A percentile compares a stretch with the other conserved stretches of the same genome.
phyloP scores from a whole-genome alignment of 2,329 filamentous ascomycete species.

The Pseudocercospora ulei region DNA sequence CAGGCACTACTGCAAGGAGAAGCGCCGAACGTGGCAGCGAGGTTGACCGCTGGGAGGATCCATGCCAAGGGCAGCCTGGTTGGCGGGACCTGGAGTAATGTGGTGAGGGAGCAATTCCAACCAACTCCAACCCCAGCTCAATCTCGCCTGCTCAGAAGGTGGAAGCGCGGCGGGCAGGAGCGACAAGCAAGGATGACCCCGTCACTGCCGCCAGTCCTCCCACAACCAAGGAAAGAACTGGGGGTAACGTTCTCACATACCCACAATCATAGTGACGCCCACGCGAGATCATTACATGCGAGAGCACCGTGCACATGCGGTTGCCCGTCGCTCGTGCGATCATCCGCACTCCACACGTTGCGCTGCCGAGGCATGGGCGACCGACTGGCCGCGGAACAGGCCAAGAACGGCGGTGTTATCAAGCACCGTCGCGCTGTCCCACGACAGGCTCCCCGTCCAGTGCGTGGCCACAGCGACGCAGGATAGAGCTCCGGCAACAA shows the following conservation, averaged over 20 bases:
- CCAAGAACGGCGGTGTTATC: background rate
- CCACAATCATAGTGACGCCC: too few relatives aligned
- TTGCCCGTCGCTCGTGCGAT: conserved; percentile 2
- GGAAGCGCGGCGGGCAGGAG: background rate
- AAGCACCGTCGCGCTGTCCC: background rate
- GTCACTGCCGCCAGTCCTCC: background rate
- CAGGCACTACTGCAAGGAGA: too few relatives aligned
- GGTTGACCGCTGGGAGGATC: background rate
- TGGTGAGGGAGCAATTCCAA: background rate
- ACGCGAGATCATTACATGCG: background rate
- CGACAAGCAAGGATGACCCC: conserved; percentile 1
- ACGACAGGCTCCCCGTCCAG: background rate
- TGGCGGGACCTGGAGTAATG: background rate
- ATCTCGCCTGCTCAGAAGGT: background rate
- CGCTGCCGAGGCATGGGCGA: background rate
- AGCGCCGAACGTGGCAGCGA: too few relatives aligned
- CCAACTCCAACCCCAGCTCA: background rate
- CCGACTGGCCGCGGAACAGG: conserved; percentile 4
- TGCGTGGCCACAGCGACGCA: background rate
- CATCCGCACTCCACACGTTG: background rate
- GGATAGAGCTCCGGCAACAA: conserved; percentile 1
- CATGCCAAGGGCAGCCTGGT: background rate
- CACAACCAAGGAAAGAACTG: background rate
- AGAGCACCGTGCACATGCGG: background rate
- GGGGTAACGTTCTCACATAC: too few relatives aligned